A percentile compares a stretch with the other conserved stretches of the same genome.
phyloP scores from a whole-genome alignment of 352 stramenopile genomes.

The Plasmopara viticola region DNA sequence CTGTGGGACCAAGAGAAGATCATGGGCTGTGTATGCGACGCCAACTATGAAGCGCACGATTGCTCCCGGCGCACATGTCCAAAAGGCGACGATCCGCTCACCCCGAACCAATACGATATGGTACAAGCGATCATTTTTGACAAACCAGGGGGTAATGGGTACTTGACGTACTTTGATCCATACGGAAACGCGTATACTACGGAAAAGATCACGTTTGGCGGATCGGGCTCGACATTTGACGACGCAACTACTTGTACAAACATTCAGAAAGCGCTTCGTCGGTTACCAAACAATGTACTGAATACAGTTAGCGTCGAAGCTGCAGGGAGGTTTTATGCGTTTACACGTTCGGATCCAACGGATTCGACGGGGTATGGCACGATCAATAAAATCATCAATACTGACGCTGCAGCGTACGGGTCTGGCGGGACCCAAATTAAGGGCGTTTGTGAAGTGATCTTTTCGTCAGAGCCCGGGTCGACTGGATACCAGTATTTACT shows the following conservation, averaged over 20 bases:
- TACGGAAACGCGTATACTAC: conserved; percentile 68
- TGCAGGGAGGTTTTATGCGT: conserved; percentile 8
- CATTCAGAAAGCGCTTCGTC: conserved; percentile 36
- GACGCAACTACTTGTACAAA: conserved; percentile 18
- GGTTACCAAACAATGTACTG: conserved; percentile 62
- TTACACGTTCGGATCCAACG: conserved; percentile 18
- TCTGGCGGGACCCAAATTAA: neutral
- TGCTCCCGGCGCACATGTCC: conserved; percentile 54
- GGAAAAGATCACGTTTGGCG: conserved; percentile 26
- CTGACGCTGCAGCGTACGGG: neutral
- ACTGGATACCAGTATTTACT: conserved; percentile 57
- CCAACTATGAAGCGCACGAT: conserved; percentile 42
- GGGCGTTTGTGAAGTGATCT: conserved; percentile 35
- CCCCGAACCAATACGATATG: conserved; percentile 49
- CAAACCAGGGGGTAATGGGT: conserved; percentile 8
- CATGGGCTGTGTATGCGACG: conserved; percentile 73
- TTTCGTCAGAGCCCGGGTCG: conserved; percentile 42
- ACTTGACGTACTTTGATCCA: conserved; percentile 66
- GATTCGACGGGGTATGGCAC: conserved; percentile 3
- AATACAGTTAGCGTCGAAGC: conserved; percentile 34
- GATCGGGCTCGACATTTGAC: neutral
- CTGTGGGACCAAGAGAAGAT: conserved; percentile 83
- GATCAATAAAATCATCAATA: conserved; percentile 8
- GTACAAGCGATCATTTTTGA: conserved; percentile 24
- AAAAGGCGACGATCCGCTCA: conserved; percentile 60